Evolutionary conservation across 345 rosid genomes (phyloP).

Genomic region (Lepidium aucheri): DNA sequence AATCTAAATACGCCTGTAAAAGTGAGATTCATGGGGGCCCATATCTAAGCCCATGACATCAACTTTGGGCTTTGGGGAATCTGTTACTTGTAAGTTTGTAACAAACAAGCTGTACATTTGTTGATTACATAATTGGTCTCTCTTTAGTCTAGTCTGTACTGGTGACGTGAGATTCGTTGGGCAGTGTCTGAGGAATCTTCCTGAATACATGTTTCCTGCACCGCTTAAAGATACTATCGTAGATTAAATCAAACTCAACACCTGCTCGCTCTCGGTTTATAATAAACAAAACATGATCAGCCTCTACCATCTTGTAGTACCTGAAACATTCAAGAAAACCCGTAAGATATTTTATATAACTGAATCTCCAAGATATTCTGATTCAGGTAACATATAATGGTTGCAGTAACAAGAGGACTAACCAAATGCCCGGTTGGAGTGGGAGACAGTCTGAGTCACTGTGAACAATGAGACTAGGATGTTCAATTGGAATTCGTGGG

Average conservation of each 20-base stretch:
- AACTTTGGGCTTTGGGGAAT: not conserved
- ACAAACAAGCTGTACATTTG: conserved; percentile 11
- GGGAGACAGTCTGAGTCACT: conserved; percentile 61
- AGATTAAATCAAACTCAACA: conserved; percentile 74
- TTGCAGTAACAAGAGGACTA: conserved; percentile 17
- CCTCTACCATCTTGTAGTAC: conserved; percentile 92
- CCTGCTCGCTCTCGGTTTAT: conserved; percentile 91
- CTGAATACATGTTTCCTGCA: conserved; percentile 84
- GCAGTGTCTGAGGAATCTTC: conserved; percentile 47
- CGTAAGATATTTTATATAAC: not conserved
- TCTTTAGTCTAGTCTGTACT: not conserved
- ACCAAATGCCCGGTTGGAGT: conserved; percentile 85
- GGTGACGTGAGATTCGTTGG: conserved; percentile 29
- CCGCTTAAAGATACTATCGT: conserved; percentile 86
- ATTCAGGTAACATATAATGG: not conserved
- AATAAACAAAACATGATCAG: conserved; percentile 75
- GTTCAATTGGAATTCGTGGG: conserved; percentile 75
- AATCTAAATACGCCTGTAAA: not conserved
- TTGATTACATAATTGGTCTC: not conserved
- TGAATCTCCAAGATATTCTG: not conserved
- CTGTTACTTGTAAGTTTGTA: not conserved
- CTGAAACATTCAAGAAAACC: conserved; percentile 29
- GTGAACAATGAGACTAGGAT: conserved; percentile 40
- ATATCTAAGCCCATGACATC: not conserved
- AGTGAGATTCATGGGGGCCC: not conserved